Percentiles rank a stretch among this genome's conserved stretches.
These are phyloP conservation scores for Poronia punctata DNA, from an alignment of 495 filamentous ascomycete species.

Conservation along the genomic window DNA sequence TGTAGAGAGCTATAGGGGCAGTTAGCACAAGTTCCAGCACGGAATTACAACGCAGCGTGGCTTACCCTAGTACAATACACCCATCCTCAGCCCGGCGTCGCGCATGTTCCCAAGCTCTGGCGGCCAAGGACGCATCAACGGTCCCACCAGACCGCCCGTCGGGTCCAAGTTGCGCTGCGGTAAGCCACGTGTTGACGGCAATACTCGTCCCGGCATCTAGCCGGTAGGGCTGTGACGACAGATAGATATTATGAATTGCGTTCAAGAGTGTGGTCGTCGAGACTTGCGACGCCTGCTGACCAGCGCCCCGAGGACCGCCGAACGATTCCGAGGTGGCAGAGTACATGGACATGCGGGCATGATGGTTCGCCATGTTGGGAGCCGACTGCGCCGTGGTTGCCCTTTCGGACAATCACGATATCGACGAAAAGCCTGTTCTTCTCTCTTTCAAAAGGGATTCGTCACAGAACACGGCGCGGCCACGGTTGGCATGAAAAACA, in stretches of 20 bases:
- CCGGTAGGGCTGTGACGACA: slow-evolving; percentile 68
- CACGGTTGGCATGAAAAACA: too few species aligned
- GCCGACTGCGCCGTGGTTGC: slow-evolving; percentile 20
- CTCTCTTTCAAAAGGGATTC: slow-evolving; percentile 1
- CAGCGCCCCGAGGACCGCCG: slow-evolving; percentile 49
- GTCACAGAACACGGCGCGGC: too few species aligned
- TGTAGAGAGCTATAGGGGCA: slow-evolving; percentile 63
- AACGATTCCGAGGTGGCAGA: slow-evolving; percentile 64
- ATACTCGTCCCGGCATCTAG: slow-evolving; percentile 88
- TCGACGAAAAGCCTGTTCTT: not conserved
- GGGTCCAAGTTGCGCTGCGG: slow-evolving; percentile 56
- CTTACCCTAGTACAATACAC: slow-evolving; percentile 80
- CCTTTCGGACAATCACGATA: slow-evolving; percentile 33
- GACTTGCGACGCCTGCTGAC: slow-evolving; percentile 68
- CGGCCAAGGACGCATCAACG: slow-evolving; percentile 70
- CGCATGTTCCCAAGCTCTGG: slow-evolving; percentile 94
- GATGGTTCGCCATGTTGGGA: slow-evolving; percentile 57
- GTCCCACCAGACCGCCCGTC: slow-evolving; percentile 67
- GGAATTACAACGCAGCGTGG: slow-evolving; percentile 5
- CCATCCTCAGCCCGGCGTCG: slow-evolving; percentile 91
- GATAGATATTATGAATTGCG: slow-evolving; percentile 81
- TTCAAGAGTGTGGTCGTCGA: slow-evolving; percentile 91
- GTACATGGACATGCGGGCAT: slow-evolving; percentile 75
- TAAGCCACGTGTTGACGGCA: slow-evolving; percentile 93
- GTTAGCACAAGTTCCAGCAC: slow-evolving; percentile 17